phyloP scores from a whole-genome alignment of 2,329 filamentous ascomycete species.

The Hypoxylon sp. region DNA sequence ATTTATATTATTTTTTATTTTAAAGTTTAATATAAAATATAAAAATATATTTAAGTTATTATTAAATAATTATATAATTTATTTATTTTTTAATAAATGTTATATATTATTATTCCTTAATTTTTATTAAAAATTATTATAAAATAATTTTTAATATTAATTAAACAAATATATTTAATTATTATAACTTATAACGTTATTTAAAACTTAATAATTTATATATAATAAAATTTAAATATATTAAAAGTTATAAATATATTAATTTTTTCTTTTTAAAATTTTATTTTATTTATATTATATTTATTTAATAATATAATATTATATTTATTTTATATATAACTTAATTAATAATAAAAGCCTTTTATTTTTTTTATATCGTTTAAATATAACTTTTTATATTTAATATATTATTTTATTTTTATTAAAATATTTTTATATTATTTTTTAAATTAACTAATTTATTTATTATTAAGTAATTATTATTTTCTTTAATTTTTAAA shows the following conservation, averaged over 20 bases:
- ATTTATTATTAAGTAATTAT: neutral
- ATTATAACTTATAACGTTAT: too few relatives aligned
- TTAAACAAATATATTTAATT: too few relatives aligned
- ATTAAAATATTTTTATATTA: neutral
- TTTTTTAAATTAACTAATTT: neutral
- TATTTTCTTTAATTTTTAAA: neutral
- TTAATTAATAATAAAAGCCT: neutral
- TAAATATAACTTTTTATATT: neutral
- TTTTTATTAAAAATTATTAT: too few relatives aligned
- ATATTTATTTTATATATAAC: neutral
- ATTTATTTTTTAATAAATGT: too few relatives aligned
- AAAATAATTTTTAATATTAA: too few relatives aligned
- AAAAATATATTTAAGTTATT: too few relatives aligned
- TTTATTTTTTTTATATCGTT: neutral
- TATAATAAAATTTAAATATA: too few relatives aligned
- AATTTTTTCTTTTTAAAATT: neutral
- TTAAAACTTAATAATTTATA: too few relatives aligned
- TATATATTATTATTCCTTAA: too few relatives aligned
- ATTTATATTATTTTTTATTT: too few relatives aligned
- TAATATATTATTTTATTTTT: neutral
- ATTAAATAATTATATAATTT: too few relatives aligned
- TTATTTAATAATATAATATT: constrained; percentile 4
- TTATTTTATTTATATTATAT: constrained; percentile 10
- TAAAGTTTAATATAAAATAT: too few relatives aligned
- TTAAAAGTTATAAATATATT: neutral